Evolutionary conservation across 257 asterid genomes (phyloP).

Genomic region (Nicotiana attenuata): DNA sequence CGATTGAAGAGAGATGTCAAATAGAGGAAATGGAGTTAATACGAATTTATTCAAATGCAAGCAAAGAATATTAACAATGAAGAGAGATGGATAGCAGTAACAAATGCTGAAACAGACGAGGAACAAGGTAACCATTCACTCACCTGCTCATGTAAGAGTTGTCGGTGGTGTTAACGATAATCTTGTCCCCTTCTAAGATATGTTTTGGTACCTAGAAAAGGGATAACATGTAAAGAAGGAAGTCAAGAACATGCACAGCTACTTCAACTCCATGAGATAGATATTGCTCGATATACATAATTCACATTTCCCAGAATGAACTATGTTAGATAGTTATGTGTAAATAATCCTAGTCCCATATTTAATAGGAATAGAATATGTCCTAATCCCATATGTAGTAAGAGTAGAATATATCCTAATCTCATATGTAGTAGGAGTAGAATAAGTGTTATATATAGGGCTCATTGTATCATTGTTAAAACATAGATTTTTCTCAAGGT

Average conservation of each 20-base stretch:
- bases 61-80: background rate
- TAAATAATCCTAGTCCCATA: too few species aligned
- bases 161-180: constrained; percentile 52
- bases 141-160: constrained; percentile 65
- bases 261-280: background rate
- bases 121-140: constrained; percentile 14
- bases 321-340: too few species aligned
- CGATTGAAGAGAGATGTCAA: constrained; percentile 1
- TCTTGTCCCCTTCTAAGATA: constrained; percentile 57
- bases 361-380: too few species aligned
- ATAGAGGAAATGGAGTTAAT: background rate
- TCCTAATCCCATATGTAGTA: too few species aligned
- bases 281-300: background rate
- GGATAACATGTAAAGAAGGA: background rate
- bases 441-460: too few species aligned
- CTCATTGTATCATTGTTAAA: too few species aligned
- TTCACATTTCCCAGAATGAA: background rate
- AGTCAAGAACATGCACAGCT: background rate
- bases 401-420: too few species aligned
- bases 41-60: background rate
- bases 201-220: constrained; percentile 67
- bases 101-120: background rate
- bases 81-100: background rate
- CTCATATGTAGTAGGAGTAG: too few species aligned
- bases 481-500: too few species aligned